Percentiles rank a stretch among this genome's conserved stretches.
These are phyloP conservation scores for Vicia faba DNA, from an alignment of 306 rosid genomes.

Conservation along the genomic window DNA sequence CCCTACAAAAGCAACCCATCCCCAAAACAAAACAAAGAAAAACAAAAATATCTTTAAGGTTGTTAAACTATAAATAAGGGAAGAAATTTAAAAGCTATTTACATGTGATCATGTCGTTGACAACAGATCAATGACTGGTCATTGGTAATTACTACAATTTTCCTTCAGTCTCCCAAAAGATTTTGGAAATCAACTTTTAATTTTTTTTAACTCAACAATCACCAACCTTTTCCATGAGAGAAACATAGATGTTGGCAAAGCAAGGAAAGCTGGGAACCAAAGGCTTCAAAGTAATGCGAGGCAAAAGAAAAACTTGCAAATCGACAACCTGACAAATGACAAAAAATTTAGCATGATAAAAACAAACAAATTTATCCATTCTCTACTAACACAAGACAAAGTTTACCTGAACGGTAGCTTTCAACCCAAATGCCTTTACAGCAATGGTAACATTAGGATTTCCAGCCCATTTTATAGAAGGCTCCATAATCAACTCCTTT, in stretches of 20 bases:
- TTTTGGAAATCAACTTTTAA: neutral
- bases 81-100: constrained; percentile 8
- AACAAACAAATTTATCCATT: neutral
- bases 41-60: neutral
- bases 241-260: constrained; percentile 74
- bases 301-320: constrained; percentile 76
- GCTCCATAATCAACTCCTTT: constrained; percentile 96
- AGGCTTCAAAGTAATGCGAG: constrained; percentile 89
- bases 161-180: constrained; percentile 16
- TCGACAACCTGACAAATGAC: constrained; percentile 65
- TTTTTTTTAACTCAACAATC: constrained; percentile 14
- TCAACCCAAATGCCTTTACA: constrained; percentile 83
- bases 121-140: constrained; percentile 7
- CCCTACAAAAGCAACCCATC: neutral
- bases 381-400: constrained; percentile 5
- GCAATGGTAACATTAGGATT: constrained; percentile 79
- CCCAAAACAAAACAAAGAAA: neutral
- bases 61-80: constrained; percentile 3
- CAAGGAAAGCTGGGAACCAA: constrained; percentile 98
- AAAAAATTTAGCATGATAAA: constrained; percentile 23
- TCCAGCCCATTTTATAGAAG: constrained; percentile 86
- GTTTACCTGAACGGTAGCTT: constrained; percentile 82
- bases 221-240: constrained; percentile 96
- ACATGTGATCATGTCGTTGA: constrained; percentile 7
- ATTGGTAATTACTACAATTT: constrained; percentile 2